Conservation (phyloP, 2,329 filamentous ascomycete genomes). For the Cadophora gregata region DNA sequence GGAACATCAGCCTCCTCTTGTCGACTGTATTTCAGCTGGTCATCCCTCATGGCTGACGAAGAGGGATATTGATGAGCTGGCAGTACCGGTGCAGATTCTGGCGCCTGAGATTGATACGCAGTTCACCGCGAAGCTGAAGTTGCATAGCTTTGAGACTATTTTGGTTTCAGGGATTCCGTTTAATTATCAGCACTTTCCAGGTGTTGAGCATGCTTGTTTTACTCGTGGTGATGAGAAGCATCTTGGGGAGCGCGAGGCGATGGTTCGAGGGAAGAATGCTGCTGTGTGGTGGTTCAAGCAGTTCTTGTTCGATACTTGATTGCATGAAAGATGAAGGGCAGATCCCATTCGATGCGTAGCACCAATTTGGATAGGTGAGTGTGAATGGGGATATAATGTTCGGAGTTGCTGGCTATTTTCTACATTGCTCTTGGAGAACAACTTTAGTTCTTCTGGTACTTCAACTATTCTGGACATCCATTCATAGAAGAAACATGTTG, state of each 20-base stretch:
- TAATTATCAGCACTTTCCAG: slow-evolving; percentile 59
- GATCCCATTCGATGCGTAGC: no score
- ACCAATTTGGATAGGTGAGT: not conserved
- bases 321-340: not conserved
- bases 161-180: slow-evolving; percentile 49
- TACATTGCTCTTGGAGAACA: no score
- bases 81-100: slow-evolving; percentile 57
- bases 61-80: slow-evolving; percentile 53
- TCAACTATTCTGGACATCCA: no score
- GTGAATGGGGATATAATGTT: no score
- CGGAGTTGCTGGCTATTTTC: no score
- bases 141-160: slow-evolving; percentile 48
- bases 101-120: slow-evolving; percentile 54
- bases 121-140: slow-evolving; percentile 55
- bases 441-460: no score
- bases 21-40: slow-evolving; percentile 33
- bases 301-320: slow-evolving; percentile 21
- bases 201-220: slow-evolving; percentile 54
- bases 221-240: slow-evolving; percentile 50
- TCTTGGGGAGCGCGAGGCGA: slow-evolving; percentile 50
- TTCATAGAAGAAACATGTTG: no score
- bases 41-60: slow-evolving; percentile 48
- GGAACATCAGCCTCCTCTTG: slow-evolving; percentile 47
- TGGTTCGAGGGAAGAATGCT: slow-evolving; percentile 55
- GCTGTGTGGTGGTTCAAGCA: slow-evolving; percentile 52